Base-by-base conservation (phyloP, 2,329 filamentous ascomycete species). In the Pseudomassariella vexata region DNA sequence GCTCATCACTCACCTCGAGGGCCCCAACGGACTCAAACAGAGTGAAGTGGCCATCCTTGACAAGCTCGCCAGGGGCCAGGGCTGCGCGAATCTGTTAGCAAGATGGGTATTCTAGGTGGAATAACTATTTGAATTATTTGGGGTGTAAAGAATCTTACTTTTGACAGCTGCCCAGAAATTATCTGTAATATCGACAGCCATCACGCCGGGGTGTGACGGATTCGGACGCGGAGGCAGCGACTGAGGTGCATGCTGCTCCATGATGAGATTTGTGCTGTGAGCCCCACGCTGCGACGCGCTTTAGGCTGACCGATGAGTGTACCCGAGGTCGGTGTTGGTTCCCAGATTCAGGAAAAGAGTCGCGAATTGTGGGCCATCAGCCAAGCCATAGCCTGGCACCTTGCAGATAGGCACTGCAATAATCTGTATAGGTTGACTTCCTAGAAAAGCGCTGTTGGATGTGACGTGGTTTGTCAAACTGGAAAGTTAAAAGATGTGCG, bases 11-110 rank as follows among this genome's bases (percentile, higher is more conserved):
- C 30, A 53, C 79, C 73, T 92, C 85, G 15, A 92, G 70, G 46
- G 85, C 85, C 40, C 86, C 85, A 46, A 98, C 92, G 29, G 89
- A 83, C 62, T 96, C 92, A 47, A 95, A 95, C 5, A 98, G 71
- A 2, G 88, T 94, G 52, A 98, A 96, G 54, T 78, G 79, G 26
- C 84, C 85, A 86, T 96, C 89, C 63, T 95, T 95, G 42, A 96
- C 73, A 3, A 98, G 73, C 46, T 94, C 79, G 19, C 92, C 92
- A 6, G 84, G 78, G 28, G 73, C 62, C 36, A 96, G 66, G 40
- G 77, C 88, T 94, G 40, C 25, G 27, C 14, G 24, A 28, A 12
- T 14, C 16, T 15, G 40, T 60, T 32, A 63, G 52, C 40, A 33
- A 16, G 32, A n/a, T 9, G 11, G n/a, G n/a, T n/a, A n/a, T n/a